Conservation (phyloP, 306 rosid species). For the Heteromeles arbutifolia region DNA sequence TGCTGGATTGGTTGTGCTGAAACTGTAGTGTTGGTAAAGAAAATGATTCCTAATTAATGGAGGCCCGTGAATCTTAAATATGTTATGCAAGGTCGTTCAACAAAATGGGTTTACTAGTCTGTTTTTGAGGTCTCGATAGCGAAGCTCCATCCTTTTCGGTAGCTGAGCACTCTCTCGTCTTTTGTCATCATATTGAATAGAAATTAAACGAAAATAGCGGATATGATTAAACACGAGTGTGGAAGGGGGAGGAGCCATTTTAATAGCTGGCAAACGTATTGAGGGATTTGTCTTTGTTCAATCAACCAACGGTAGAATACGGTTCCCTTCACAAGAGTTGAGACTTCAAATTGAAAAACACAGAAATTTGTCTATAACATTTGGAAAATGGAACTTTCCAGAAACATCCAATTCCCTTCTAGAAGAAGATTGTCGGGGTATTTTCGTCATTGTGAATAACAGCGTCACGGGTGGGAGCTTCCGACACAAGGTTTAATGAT, state of each 20-base stretch:
- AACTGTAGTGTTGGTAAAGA: background rate
- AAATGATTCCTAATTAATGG: background rate
- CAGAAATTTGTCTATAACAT: too few species aligned
- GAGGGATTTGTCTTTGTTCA: too few species aligned
- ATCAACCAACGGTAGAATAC: too few species aligned
- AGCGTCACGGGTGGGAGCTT: background rate
- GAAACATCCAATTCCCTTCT: background rate
- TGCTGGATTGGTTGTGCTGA: background rate
- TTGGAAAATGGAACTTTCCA: background rate
- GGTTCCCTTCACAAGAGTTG: too few species aligned
- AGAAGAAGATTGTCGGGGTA: background rate
- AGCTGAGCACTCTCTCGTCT: too few species aligned
- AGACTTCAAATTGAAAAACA: too few species aligned
- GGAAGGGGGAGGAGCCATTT: too few species aligned
- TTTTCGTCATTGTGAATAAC: background rate
- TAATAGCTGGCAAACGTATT: too few species aligned
- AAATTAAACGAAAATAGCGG: too few species aligned
- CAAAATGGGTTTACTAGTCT: background rate
- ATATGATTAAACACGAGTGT: too few species aligned
- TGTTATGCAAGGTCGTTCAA: background rate
- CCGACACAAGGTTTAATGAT: background rate
- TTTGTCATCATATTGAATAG: background rate
- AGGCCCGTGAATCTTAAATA: constrained; percentile 3
- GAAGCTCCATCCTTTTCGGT: too few species aligned
- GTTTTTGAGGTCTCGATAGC: background rate